Evolutionary conservation across 805 yeast species (phyloP).

Genomic region (Ogataea wickerhamii): DNA sequence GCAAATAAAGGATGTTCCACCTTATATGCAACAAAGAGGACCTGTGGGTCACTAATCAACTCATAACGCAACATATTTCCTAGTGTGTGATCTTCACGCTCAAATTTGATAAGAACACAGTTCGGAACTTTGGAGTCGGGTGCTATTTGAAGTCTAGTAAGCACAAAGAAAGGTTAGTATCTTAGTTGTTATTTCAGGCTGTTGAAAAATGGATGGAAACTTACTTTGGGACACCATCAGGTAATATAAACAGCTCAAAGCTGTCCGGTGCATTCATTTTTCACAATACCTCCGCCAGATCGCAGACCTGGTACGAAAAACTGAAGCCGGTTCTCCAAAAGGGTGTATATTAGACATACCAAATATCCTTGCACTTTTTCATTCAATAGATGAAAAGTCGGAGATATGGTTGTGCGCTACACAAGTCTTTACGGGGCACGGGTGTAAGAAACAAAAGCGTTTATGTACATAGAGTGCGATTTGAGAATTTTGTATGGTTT

Average conservation of each 20-base stretch:
- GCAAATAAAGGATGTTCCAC: conserved; percentile 98
- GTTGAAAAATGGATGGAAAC: too few relatives aligned
- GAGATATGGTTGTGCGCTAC: too few relatives aligned
- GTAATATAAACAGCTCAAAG: conserved; percentile 91
- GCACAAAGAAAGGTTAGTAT: too few relatives aligned
- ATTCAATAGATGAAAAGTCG: too few relatives aligned
- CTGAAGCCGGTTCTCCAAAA: too few relatives aligned
- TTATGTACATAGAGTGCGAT: too few relatives aligned
- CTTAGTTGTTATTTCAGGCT: not conserved
- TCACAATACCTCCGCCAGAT: not conserved
- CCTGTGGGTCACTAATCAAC: conserved; percentile 78
- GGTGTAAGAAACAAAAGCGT: too few relatives aligned
- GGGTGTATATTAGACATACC: too few relatives aligned
- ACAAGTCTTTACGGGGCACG: too few relatives aligned
- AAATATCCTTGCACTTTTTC: too few relatives aligned
- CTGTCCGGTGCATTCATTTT: conserved; percentile 98
- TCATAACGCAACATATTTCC: conserved; percentile 89
- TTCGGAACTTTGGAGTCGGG: conserved; percentile 96
- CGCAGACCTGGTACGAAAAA: too few relatives aligned
- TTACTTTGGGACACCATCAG: conserved; percentile 95
- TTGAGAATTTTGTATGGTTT: too few relatives aligned
- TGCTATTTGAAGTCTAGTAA: conserved; percentile 76
- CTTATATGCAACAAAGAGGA: conserved; percentile 95
- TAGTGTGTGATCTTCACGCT: conserved; percentile 95
- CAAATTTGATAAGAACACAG: conserved; percentile 88